A percentile compares a stretch with the other conserved stretches of the same genome.
phyloP scores from a whole-genome alignment of 129 eudicot species.

The sunflower (Helianthus annuus) region DNA sequence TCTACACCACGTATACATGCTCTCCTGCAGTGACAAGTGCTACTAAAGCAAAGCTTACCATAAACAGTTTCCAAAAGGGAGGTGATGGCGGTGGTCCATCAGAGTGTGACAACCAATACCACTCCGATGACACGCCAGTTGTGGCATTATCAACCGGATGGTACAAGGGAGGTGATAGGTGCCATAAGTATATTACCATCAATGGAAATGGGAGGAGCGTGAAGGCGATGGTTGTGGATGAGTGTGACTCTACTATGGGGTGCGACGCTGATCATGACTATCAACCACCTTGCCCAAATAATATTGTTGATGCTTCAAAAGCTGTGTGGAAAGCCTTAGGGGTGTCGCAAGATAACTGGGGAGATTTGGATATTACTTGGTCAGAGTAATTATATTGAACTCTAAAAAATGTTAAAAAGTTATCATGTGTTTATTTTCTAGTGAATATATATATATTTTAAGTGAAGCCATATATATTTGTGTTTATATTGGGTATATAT shows the following conservation, averaged over 20 bases:
- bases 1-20: slow-evolving; percentile 40
- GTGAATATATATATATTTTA: no score
- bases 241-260: neutral
- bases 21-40: slow-evolving; percentile 29
- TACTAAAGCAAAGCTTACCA: slow-evolving; percentile 36
- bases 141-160: neutral
- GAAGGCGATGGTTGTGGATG: neutral
- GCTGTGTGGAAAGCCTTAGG: neutral
- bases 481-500: no score
- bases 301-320: neutral
- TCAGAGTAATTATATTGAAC: no score
- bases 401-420: no score
- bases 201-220: neutral
- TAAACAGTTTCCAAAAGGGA: slow-evolving; percentile 34
- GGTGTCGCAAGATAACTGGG: no score
- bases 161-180: neutral
- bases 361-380: no score
- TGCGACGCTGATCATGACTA: neutral
- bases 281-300: neutral
- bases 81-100: slow-evolving; percentile 30
- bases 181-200: neutral
- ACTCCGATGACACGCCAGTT: neutral
- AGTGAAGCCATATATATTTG: no score
- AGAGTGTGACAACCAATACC: slow-evolving; percentile 25
- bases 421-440: no score